Percentiles rank a stretch among this genome's conserved stretches.
phyloP scores from a whole-genome alignment of 352 stramenopile species.

The Nothophytophthora sp. region DNA sequence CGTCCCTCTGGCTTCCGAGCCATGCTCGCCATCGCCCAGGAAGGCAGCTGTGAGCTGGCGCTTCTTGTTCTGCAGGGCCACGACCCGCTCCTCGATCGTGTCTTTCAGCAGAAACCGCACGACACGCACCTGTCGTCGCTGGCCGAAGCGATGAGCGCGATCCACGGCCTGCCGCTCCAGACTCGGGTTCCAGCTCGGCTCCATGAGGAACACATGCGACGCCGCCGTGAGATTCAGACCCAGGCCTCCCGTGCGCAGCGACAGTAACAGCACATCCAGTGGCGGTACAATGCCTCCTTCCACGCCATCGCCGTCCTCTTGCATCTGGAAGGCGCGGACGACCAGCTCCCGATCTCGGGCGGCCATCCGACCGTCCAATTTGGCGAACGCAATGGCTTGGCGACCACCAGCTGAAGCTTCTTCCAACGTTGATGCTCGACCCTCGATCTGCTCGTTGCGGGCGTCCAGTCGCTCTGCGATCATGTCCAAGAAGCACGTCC shows the following conservation, averaged over 20 bases:
- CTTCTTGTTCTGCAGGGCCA: slow-evolving; percentile 90
- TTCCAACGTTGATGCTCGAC: slow-evolving; percentile 17
- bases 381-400: slow-evolving; percentile 40
- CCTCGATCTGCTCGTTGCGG: slow-evolving; percentile 30
- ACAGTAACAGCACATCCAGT: slow-evolving; percentile 88
- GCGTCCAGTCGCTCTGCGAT: slow-evolving; percentile 49
- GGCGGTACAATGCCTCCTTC: slow-evolving; percentile 18
- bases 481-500: slow-evolving; percentile 85
- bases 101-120: slow-evolving; percentile 86
- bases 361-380: slow-evolving; percentile 64
- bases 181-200: slow-evolving; percentile 92
- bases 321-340: slow-evolving; percentile 59
- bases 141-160: slow-evolving; percentile 87
- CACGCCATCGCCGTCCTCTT: slow-evolving; percentile 21
- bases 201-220: slow-evolving; percentile 93
- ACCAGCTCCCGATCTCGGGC: slow-evolving; percentile 63
- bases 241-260: slow-evolving; percentile 84
- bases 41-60: slow-evolving; percentile 70
- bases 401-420: slow-evolving; percentile 3
- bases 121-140: slow-evolving; percentile 69
- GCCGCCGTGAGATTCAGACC: slow-evolving; percentile 93
- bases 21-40: slow-evolving; percentile 48
- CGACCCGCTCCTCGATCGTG: slow-evolving; percentile 91
- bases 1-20: slow-evolving; percentile 5
- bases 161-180: slow-evolving; percentile 91